Evolutionary conservation across 164 flowering plant genomes (phyloP), one percentile per base, ranked within the genome.

Genomic region (Magnolia sinica): DNA sequence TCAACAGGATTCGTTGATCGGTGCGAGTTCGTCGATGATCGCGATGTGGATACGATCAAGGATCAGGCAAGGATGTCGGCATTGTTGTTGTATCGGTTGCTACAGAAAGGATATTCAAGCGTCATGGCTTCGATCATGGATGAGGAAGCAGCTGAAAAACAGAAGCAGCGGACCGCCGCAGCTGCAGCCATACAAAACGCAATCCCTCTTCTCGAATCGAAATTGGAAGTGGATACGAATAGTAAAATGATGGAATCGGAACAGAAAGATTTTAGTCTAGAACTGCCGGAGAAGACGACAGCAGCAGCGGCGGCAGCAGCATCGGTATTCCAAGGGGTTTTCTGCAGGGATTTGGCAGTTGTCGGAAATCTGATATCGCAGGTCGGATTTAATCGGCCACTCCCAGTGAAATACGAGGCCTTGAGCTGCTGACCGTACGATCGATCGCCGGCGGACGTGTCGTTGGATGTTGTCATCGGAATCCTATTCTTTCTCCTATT

Each of bases 41-140:
- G 85, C 4, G 97, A 92, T 76, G 74, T 88, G 1, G 98, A 96
- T 76, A 85, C 90, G 1, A 87, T 92, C 0, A 86, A 80, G 71
- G 99, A 96, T 24, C 83, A 93, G 58, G 95, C 95, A 0, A 86
- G 84, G 73, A 91, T 94, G 93, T 96, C 99, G 1, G 85, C 98
- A 1, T 79, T 92, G 76, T 74, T 96, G 76, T 82, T 96, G 4
- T 94, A 88, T 71, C 81, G 98, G 74, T 78, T 96, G 88, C 75
- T 96, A 22, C 98, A 96, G 79, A 94, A 86, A 81, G 99, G 92
- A 11, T 89, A 96, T 68, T 75, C 92, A 0, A 85, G 82, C 65
- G 76, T 96, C 2, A 88, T 88, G 92, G 3, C 78, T 0, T 78
- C 87, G 0, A 87, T 96, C 22, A 82, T 79, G 89, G 98, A 93